A percentile compares a stretch with the other conserved stretches of the same genome.
Evolutionary conservation across 352 stramenopile genomes (phyloP).

Genomic region (Pythium insidiosum): DNA sequence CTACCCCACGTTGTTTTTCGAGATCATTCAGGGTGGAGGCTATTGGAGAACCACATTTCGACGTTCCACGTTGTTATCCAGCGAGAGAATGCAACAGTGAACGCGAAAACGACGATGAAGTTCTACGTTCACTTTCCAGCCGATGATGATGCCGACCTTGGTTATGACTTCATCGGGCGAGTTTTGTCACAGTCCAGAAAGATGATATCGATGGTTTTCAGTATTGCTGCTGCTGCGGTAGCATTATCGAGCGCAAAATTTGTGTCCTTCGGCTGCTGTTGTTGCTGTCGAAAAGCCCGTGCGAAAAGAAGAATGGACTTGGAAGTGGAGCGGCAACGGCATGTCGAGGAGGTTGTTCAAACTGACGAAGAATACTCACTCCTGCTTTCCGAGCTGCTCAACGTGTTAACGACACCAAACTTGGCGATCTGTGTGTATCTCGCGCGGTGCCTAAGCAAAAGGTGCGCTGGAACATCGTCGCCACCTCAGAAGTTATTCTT

Average conservation of each 20-base stretch:
- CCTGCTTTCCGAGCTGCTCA: conserved; percentile 32
- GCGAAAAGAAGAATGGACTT: conserved; percentile 29
- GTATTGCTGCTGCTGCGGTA: conserved; percentile 20
- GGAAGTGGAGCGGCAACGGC: conserved; percentile 22
- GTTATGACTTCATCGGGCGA: conserved; percentile 10
- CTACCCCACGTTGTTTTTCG: conserved; percentile 31
- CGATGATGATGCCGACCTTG: conserved; percentile 1
- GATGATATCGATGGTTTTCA: conserved; percentile 26
- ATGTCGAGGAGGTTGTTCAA: conserved; percentile 45
- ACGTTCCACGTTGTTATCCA: conserved; percentile 39
- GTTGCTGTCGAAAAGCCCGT: conserved; percentile 40
- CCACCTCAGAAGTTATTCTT: too few relatives aligned
- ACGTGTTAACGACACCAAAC: conserved; percentile 41
- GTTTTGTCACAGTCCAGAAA: conserved; percentile 22
- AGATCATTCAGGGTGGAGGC: too few relatives aligned
- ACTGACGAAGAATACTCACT: conserved; percentile 72
- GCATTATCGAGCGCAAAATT: conserved; percentile 48
- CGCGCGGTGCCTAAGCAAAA: too few relatives aligned
- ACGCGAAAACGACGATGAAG: conserved; percentile 10
- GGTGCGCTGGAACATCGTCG: too few relatives aligned
- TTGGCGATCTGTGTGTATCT: conserved; percentile 12
- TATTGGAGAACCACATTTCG: conserved; percentile 13
- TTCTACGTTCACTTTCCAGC: conserved; percentile 25
- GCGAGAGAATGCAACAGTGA: conserved; percentile 10
- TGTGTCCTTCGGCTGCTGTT: conserved; percentile 41